phyloP scores from a whole-genome alignment of 352 stramenopile genomes.

The Pythium oligandrum region DNA sequence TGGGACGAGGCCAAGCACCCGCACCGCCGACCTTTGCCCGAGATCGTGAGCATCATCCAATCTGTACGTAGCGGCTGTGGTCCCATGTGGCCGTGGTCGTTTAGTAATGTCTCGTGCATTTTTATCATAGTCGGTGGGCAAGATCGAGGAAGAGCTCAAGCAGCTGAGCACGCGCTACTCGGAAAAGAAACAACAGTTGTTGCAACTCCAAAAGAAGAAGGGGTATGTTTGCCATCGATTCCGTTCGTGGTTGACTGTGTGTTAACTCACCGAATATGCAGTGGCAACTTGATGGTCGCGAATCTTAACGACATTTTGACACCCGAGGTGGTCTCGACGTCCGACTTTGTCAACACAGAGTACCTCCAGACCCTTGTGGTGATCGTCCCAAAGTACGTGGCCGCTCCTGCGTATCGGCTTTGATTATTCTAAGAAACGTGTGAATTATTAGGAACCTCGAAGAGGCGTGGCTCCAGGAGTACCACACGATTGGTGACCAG shows the following conservation, averaged over 20 bases:
- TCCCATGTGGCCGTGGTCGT: no score
- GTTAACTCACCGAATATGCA: conserved; percentile 12
- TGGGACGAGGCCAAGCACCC: conserved; percentile 98
- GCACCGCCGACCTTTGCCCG: conserved; percentile 93
- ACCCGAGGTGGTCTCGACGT: conserved; percentile 82
- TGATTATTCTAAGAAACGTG: no score
- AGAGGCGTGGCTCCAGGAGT: conserved; percentile 86
- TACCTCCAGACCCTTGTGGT: conserved; percentile 97
- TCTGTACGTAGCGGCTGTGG: conserved; percentile 40
- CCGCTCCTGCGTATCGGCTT: no score
- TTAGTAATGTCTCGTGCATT: no score
- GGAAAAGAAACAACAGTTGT: conserved; percentile 91
- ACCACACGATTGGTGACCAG: conserved; percentile 84
- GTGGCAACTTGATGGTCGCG: conserved; percentile 91
- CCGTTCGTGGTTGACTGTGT: neutral
- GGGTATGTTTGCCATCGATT: conserved; percentile 35
- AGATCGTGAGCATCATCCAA: conserved; percentile 95
- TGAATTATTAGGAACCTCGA: conserved; percentile 54
- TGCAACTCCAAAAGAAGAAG: conserved; percentile 91
- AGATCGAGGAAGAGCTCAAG: conserved; percentile 97
- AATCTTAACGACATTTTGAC: conserved; percentile 95
- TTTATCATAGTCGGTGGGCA: conserved; percentile 69
- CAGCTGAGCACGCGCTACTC: conserved; percentile 90
- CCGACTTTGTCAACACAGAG: conserved; percentile 94
- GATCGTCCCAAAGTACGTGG: conserved; percentile 85